Evolutionary conservation across 225 moss, liverwort and hornwort species (phyloP), one percentile per base, ranked within the genome.

Genomic region (Marchantia paleacea): DNA sequence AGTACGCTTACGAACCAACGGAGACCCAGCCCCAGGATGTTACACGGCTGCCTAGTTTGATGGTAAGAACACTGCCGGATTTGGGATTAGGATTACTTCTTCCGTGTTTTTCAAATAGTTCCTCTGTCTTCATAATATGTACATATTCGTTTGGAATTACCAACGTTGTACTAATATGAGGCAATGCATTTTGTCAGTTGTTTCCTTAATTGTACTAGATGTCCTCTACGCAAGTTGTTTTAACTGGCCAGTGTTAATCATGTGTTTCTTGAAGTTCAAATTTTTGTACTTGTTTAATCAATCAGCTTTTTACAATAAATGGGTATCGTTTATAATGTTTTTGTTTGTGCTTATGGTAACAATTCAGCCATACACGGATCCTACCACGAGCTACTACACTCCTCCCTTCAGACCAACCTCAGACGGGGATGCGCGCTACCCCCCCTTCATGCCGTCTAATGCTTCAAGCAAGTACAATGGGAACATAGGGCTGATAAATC

Each of bases 381-480:
- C 89, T 65, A 77, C 92, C 10, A 80, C 91, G 18, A 97, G 95
- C 81, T 95, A 92, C 67, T 99, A 99, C 69, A 93, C 95, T 0
- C 93, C 97, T 29, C 82, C 91, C 16, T 99, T 91, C 69, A 88
- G 95, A 52, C 88, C 90, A 29, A 90, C 89, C 28, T 74, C 83
- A 49, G 95, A 99, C 13, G 89, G 88, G 39, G 97, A 99, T 78
- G 86, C 84, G 7, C 89, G 93, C 64, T 99, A 99, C 84, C 90
- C 94, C n/a, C 67, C 90, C 6, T 95, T 93, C n/a, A 85, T 88
- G 9, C 80, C 90, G 0, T 84, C 89, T 8, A 99, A 92, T 83
- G 63, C 91, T 19, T 84, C 90, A 75, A 99, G 88, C 90, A 99
- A 99, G 88, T 99, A 93, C 86, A 91, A 84, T 26, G 86, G 91